phyloP scores from a whole-genome alignment of 2,329 filamentous ascomycete genomes.

The Dactylellina leptospora region DNA sequence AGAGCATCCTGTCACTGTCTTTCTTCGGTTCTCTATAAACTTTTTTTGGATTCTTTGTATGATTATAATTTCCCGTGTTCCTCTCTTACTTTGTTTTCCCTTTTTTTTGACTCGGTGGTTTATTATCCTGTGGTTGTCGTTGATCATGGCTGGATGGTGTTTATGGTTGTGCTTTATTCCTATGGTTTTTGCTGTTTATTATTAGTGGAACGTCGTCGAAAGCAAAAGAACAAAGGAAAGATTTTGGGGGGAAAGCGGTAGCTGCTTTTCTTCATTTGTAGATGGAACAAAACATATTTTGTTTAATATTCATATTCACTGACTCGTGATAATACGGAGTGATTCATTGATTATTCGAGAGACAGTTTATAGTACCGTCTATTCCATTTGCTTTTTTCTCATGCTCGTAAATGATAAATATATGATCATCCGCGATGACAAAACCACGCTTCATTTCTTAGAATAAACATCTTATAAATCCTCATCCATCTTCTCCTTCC shows the following conservation, averaged over 20 bases:
- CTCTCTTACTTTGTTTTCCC: conserved; percentile 8
- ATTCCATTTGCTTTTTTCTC: too few relatives aligned
- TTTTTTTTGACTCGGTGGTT: conserved; percentile 1
- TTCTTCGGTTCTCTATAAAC: too few relatives aligned
- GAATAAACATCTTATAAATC: conserved; percentile 61
- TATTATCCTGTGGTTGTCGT: background rate
- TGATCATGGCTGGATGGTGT: conserved; percentile 23
- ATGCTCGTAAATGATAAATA: conserved; percentile 4
- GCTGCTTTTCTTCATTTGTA: conserved; percentile 4
- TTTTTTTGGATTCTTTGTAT: conserved; percentile 25
- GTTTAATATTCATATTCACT: background rate
- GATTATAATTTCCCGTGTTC: conserved; percentile 13
- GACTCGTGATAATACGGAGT: too few relatives aligned
- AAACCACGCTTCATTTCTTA: background rate
- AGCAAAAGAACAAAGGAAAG: background rate
- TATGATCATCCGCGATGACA: background rate
- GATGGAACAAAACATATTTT: background rate
- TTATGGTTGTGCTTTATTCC: conserved; percentile 7
- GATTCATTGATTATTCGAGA: too few relatives aligned
- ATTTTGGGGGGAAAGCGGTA: background rate
- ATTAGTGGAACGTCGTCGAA: background rate
- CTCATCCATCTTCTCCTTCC: conserved; percentile 79
- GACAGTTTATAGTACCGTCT: too few relatives aligned
- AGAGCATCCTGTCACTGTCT: too few relatives aligned
- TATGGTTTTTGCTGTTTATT: too few relatives aligned